A percentile compares a stretch with the other conserved stretches of the same genome.
Evolutionary conservation across 352 stramenopile species (phyloP).

Genomic region (Globisporangium camurandrum): DNA sequence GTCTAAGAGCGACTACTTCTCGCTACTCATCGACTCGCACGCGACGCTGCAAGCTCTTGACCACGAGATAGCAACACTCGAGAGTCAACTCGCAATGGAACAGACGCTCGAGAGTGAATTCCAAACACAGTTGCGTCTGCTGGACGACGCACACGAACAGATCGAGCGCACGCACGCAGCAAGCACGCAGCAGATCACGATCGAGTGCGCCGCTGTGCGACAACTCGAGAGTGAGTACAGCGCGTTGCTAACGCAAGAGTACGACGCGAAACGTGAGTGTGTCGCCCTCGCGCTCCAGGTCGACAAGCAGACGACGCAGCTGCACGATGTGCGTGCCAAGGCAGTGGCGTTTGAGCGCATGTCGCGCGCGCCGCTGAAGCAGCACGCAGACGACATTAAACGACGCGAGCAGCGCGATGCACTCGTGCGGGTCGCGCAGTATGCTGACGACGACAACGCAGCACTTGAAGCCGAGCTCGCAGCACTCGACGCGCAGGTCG

Average conservation of each 20-base stretch:
- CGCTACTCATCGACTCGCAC: slow-evolving; percentile 15
- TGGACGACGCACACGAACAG: slow-evolving; percentile 31
- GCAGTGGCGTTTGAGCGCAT: slow-evolving; percentile 52
- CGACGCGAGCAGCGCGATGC: slow-evolving; percentile 35
- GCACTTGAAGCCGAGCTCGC: slow-evolving; percentile 33
- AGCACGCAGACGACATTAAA: slow-evolving; percentile 59
- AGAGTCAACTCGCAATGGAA: slow-evolving; percentile 41
- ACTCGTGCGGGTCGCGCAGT: slow-evolving; percentile 17
- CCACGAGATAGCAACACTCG: slow-evolving; percentile 10
- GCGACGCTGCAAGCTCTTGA: slow-evolving; percentile 8
- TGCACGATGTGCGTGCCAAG: slow-evolving; percentile 40
- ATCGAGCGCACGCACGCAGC: slow-evolving; percentile 17
- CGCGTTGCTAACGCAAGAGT: slow-evolving; percentile 33
- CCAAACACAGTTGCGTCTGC: slow-evolving; percentile 13
- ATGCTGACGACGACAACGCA: slow-evolving; percentile 33
- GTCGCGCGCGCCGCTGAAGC: slow-evolving; percentile 43
- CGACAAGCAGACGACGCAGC: slow-evolving; percentile 24
- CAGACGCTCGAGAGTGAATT: slow-evolving; percentile 34
- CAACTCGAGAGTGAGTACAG: slow-evolving; percentile 48
- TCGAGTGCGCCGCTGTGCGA: slow-evolving; percentile 23
- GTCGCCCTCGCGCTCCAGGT: slow-evolving; percentile 31
- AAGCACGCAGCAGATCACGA: slow-evolving; percentile 32
- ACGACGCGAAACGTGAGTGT: slow-evolving; percentile 31
- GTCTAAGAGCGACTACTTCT: slow-evolving; percentile 15
- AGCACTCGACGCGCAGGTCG: slow-evolving; percentile 24